phyloP scores from a whole-genome alignment of 192 early-diverging fungal genomes.

The Radiomyces spectabilis region DNA sequence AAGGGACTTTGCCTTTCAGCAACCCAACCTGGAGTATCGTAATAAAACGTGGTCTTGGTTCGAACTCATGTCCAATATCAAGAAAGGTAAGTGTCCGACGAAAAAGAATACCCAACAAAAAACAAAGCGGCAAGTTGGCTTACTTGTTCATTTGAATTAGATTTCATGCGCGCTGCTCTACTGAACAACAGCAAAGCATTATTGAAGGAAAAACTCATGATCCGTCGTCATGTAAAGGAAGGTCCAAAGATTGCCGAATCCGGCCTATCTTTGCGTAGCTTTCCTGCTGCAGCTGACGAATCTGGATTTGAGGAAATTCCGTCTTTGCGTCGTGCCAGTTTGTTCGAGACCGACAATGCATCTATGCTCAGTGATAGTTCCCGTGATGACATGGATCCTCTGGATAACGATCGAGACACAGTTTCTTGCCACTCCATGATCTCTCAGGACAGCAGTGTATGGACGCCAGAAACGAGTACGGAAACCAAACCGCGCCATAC shows the following conservation, averaged over 20 bases:
- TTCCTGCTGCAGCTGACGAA: background rate
- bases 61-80: slow-evolving; percentile 60
- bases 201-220: slow-evolving; percentile 26
- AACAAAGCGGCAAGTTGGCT: background rate
- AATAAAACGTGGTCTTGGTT: slow-evolving; percentile 81
- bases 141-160: slow-evolving; percentile 1
- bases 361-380: background rate
- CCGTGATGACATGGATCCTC: background rate
- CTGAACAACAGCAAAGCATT: slow-evolving; percentile 24
- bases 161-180: slow-evolving; percentile 28
- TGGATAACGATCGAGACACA: background rate
- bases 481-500: too few relatives aligned
- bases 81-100: slow-evolving; percentile 65
- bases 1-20: slow-evolving; percentile 58
- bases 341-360: background rate
- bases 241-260: background rate
- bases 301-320: background rate
- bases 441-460: too few relatives aligned
- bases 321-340: background rate
- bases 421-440: background rate
- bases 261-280: background rate
- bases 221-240: slow-evolving; percentile 21
- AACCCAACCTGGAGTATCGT: slow-evolving; percentile 73
- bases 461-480: too few relatives aligned
- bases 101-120: background rate